Conservation (phyloP, 441 rosid species). For the Mallotus repandus region DNA sequence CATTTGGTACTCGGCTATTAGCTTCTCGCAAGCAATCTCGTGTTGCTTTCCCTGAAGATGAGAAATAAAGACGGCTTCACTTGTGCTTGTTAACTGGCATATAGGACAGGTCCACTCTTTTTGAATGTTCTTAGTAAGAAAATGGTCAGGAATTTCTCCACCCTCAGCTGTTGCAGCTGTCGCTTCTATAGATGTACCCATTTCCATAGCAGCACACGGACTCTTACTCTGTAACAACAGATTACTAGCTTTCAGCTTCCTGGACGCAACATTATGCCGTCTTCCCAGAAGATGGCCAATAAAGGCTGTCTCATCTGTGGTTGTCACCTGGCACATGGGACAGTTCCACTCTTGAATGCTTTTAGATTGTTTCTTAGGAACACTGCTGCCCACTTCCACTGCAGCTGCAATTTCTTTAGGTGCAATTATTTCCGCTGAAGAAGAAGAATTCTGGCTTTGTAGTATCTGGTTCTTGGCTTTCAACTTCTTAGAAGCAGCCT, state of each 20-base stretch:
- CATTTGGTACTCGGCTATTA: not conserved
- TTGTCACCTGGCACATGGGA: too few species aligned
- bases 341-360: not conserved
- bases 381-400: too few species aligned
- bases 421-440: too few species aligned
- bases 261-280: too few species aligned
- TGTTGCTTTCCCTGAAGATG: conserved; percentile 31
- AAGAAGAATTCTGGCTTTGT: too few species aligned
- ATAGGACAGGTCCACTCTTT: conserved; percentile 32
- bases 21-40: not conserved
- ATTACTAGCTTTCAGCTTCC: not conserved
- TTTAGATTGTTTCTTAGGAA: not conserved
- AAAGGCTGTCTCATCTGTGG: too few species aligned
- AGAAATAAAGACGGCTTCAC: conserved; percentile 21
- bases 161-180: not conserved
- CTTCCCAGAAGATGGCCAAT: too few species aligned
- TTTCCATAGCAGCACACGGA: not conserved
- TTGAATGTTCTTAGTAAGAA: conserved; percentile 18
- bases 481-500: too few species aligned
- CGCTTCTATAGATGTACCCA: not conserved
- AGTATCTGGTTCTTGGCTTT: too few species aligned
- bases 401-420: too few species aligned
- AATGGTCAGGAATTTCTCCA: not conserved
- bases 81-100: conserved; percentile 22
- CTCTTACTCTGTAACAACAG: not conserved